Percentiles rank a stretch among this genome's conserved stretches.
Evolutionary conservation across 192 early-diverging fungal species (phyloP).

Genomic region (Rhizophagus clarus): DNA sequence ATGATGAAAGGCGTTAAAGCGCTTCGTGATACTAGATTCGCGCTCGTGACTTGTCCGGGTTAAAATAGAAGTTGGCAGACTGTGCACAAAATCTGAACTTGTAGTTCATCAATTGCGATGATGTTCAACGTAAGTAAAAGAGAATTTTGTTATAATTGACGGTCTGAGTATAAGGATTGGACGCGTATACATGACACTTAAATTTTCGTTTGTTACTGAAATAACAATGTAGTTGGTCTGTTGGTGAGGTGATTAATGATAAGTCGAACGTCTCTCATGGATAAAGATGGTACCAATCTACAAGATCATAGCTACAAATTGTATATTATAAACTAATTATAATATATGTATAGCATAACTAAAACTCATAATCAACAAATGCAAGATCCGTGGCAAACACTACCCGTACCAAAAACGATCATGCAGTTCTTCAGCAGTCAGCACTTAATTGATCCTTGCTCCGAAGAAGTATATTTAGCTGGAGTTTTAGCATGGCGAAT

Average conservation of each 20-base stretch:
- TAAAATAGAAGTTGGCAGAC: constrained; percentile 54
- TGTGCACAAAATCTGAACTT: constrained; percentile 44
- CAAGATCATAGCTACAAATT: constrained; percentile 64
- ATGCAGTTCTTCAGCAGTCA: constrained; percentile 41
- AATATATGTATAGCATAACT: not conserved
- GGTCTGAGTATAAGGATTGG: too few species aligned
- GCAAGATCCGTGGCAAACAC: constrained; percentile 57
- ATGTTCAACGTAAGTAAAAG: constrained; percentile 55
- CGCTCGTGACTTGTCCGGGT: constrained; percentile 61
- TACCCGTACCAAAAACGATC: constrained; percentile 55
- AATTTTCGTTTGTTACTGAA: not conserved
- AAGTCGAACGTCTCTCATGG: constrained; percentile 49
- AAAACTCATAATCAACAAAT: not conserved
- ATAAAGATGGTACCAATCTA: constrained; percentile 54
- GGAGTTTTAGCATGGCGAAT: constrained; percentile 63
- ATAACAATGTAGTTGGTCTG: constrained; percentile 36
- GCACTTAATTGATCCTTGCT: constrained; percentile 49
- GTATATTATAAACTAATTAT: constrained; percentile 37
- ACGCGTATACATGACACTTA: not conserved
- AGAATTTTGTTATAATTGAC: constrained; percentile 3
- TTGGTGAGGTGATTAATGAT: constrained; percentile 38
- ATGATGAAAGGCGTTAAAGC: constrained; percentile 56
- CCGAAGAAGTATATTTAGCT: constrained; percentile 59
- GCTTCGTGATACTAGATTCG: constrained; percentile 55
- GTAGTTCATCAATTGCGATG: constrained; percentile 50